Percentiles rank a stretch among this genome's conserved stretches.
Evolutionary conservation across 1,284 basidiomycete genomes (phyloP).

Genomic region (Ceratobasidium sp.): DNA sequence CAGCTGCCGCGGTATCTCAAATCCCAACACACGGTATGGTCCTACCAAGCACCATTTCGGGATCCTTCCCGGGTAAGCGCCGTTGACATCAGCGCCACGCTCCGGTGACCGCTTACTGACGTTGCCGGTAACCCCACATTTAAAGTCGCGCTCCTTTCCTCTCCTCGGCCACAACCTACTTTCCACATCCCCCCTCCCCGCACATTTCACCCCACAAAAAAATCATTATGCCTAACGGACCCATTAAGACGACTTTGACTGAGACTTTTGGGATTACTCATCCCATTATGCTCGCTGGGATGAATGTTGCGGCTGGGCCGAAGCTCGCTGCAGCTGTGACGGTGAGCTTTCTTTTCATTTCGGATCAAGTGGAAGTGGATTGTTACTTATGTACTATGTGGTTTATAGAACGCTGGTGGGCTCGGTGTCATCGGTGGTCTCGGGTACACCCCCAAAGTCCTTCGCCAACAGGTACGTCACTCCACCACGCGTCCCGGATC

Average conservation of each 20-base stretch:
- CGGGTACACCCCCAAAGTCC: slow-evolving; percentile 81
- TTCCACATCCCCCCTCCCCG: not conserved
- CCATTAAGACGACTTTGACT: slow-evolving; percentile 66
- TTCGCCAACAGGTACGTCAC: slow-evolving; percentile 73
- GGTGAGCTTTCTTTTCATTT: not conserved
- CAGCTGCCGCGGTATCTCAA: too few relatives aligned
- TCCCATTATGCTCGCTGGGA: slow-evolving; percentile 87
- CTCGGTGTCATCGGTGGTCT: slow-evolving; percentile 90
- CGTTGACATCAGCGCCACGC: not conserved
- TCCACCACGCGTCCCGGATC: not conserved
- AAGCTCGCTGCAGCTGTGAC: slow-evolving; percentile 83
- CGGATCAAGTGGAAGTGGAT: too few relatives aligned
- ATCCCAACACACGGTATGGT: too few relatives aligned
- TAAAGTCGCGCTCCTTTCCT: slow-evolving; percentile 26
- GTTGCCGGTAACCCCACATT: slow-evolving; percentile 43
- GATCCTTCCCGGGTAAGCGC: not conserved
- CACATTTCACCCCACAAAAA: not conserved
- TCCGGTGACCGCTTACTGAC: not conserved
- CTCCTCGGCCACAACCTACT: slow-evolving; percentile 2
- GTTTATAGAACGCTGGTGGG: slow-evolving; percentile 77
- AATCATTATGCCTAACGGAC: slow-evolving; percentile 23
- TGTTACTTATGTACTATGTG: not conserved
- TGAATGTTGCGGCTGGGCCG: slow-evolving; percentile 86
- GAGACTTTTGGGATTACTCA: slow-evolving; percentile 88
- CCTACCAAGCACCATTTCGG: too few relatives aligned